These are phyloP conservation scores for Flaveria sonorensis DNA, from an alignment of 129 eudicot genomes.

Conservation along the genomic window DNA sequence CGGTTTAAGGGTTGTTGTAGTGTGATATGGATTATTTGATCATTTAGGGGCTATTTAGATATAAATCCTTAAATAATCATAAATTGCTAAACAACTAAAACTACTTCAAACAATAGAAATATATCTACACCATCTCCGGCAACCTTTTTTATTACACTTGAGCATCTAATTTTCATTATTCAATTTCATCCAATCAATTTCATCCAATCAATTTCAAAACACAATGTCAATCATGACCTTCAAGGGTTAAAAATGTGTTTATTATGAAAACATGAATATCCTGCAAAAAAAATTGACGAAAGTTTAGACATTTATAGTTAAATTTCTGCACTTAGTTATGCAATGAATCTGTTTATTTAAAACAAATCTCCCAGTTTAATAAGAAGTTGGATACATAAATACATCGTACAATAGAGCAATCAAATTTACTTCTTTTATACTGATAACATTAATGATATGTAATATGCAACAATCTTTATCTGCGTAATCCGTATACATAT, in stretches of 20 bases:
- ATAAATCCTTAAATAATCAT: background rate
- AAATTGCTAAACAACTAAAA: background rate
- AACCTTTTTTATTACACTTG: background rate
- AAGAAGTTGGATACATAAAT: background rate
- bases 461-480: background rate
- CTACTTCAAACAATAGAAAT: background rate
- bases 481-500: slow-evolving; percentile 9
- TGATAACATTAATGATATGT: background rate
- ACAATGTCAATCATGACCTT: background rate
- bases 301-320: slow-evolving; percentile 7
- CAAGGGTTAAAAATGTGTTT: background rate
- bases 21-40: background rate
- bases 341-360: slow-evolving; percentile 1
- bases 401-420: background rate
- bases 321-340: background rate
- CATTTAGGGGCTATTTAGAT: background rate
- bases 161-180: background rate
- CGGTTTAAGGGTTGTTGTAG: background rate
- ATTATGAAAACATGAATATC: slow-evolving; percentile 16
- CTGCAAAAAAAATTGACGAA: background rate
- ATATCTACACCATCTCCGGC: background rate
- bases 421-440: background rate
- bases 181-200: background rate
- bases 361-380: slow-evolving; percentile 6
- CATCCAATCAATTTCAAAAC: slow-evolving; percentile 2